phyloP scores from a whole-genome alignment of 2,329 filamentous ascomycete genomes.

The Pestalotiopsis sp. region DNA sequence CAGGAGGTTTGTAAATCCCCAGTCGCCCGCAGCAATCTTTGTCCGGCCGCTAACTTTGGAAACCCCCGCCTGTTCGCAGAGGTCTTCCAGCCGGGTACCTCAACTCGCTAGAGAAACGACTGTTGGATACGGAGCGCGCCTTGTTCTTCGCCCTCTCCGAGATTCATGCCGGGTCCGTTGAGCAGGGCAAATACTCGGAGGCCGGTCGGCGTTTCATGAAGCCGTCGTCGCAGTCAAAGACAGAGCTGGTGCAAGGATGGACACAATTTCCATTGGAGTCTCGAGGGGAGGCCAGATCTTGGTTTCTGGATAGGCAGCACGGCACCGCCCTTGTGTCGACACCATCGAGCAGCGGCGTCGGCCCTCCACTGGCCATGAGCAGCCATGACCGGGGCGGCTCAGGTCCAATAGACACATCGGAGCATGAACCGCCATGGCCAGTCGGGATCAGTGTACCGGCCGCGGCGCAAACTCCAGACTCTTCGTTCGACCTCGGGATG shows the following conservation, averaged over 20 bases:
- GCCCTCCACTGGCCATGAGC: background rate
- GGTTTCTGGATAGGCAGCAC: conserved; percentile 10
- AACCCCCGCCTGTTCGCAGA: conserved; percentile 17
- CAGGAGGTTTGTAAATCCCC: conserved; percentile 29
- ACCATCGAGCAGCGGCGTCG: background rate
- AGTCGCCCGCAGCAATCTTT: conserved; percentile 32
- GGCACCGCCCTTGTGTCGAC: background rate
- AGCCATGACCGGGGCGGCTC: background rate
- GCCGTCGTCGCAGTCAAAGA: conserved; percentile 1
- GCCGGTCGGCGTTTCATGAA: background rate
- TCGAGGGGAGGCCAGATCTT: background rate
- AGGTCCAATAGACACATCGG: background rate
- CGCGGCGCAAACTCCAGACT: background rate
- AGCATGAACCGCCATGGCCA: background rate
- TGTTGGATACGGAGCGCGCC: conserved; percentile 22
- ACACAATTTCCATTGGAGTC: background rate
- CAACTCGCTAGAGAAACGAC: conserved; percentile 20
- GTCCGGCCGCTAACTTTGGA: conserved; percentile 26
- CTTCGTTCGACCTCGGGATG: background rate
- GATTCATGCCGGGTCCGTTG: conserved; percentile 20
- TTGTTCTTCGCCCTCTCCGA: conserved; percentile 21
- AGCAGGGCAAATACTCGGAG: conserved; percentile 36
- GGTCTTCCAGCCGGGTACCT: conserved; percentile 23
- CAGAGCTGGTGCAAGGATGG: conserved; percentile 11
- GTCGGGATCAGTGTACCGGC: background rate